These are phyloP conservation scores for Waitea zeae DNA, from an alignment of 1,284 basidiomycete genomes.

Conservation along the genomic window DNA sequence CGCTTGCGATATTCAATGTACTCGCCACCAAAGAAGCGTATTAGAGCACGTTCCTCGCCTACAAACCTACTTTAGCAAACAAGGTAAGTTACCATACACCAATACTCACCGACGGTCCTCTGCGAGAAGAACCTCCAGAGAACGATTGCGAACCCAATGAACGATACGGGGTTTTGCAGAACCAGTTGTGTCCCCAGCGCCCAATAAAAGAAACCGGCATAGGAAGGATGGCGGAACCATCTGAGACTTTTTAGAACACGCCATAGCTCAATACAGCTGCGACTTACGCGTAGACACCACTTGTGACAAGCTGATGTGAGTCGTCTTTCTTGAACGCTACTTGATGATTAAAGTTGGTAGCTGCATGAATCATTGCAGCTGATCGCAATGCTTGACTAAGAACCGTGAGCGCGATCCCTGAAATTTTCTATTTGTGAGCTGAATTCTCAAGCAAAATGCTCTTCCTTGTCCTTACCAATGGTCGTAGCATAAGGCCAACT, in stretches of 20 bases:
- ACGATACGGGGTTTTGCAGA: slow-evolving; percentile 73
- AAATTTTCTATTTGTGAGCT: background rate
- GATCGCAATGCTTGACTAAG: slow-evolving; percentile 72
- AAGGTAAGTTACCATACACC: background rate
- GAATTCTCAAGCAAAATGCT: background rate
- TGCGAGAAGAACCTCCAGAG: slow-evolving; percentile 79
- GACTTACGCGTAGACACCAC: slow-evolving; percentile 71
- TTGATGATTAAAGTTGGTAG: slow-evolving; percentile 83
- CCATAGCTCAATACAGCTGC: background rate
- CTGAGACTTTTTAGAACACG: slow-evolving; percentile 19
- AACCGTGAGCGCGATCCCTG: slow-evolving; percentile 49
- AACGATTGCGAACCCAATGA: slow-evolving; percentile 41
- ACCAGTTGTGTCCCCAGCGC: slow-evolving; percentile 90
- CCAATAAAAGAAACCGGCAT: slow-evolving; percentile 98
- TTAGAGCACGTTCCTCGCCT: slow-evolving; percentile 63
- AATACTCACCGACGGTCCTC: slow-evolving; percentile 60
- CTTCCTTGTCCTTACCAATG: slow-evolving; percentile 25
- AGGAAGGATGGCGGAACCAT: slow-evolving; percentile 89
- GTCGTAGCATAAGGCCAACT: slow-evolving; percentile 30
- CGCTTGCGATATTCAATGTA: slow-evolving; percentile 53
- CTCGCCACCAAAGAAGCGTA: slow-evolving; percentile 70
- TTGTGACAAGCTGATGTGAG: slow-evolving; percentile 67
- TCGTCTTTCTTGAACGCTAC: slow-evolving; percentile 62
- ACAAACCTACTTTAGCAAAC: slow-evolving; percentile 1
- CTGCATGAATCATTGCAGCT: slow-evolving; percentile 89